Base-by-base conservation (phyloP, 2,329 filamentous ascomycete genomes). In the Colletotrichum limetticola region DNA sequence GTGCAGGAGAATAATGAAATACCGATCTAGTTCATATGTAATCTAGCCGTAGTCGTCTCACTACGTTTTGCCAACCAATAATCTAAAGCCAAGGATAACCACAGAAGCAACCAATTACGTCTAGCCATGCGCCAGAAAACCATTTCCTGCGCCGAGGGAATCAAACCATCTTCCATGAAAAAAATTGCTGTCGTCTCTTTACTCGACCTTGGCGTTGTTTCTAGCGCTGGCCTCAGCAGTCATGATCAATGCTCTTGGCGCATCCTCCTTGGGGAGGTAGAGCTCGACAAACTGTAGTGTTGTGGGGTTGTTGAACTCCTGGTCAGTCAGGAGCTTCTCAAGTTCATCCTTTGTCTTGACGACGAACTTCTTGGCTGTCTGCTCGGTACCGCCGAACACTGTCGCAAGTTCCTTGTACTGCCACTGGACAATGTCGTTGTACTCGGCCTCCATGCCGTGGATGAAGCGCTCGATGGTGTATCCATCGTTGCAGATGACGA, bases 381-480 rank as follows among this genome's bases (percentile, higher is more conserved):
- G 85, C 8, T 88, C 83, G 19, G 76, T 76, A 1, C 89, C 92
- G 56, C 93, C 93, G 78, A 97, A 95, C 0, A 90, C 89, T 4
- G 86, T 85, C 2, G 93, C 88, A 0, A 95, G 82, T 24, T 91
- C 90, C 80, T 90, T 91, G 85, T 92, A 93, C 63, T 92, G 87
- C 95, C 95, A 97, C 12, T 85, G 82, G 71, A 89, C 87, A 69
- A 97, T 91, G 79, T 97, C 94, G 79, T 98, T 97, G 85, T 97
- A 97, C 30, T 80, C 81, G 37, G 90, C 93, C 9, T 95, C 86
- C 91, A 93, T 93, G 66, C 94, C 94, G 82, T 97, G 95, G 78
- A 97, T 97, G 81, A 91, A 93, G 35, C 95, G 91, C 84, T 98
- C 95, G 80, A 97, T 97, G 11, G 95, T 97, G 84, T 94, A 97